Conservation (phyloP, 129 eudicot genomes). For the sunflower (Helianthus annuus) region HanXRQr2.0-SUNRISE NC_035433.2:104118313-104118812, state of each 20-base stretch:
- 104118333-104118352: slow-evolving; percentile 70
- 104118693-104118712: slow-evolving; percentile 29
- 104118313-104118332: slow-evolving; percentile 66
- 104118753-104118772: slow-evolving; percentile 51
- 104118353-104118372: slow-evolving; percentile 67
- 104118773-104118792: slow-evolving; percentile 64
- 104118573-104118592: slow-evolving; percentile 14
- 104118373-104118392: slow-evolving; percentile 59
- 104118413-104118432: slow-evolving; percentile 54
- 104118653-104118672: slow-evolving; percentile 72
- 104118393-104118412: slow-evolving; percentile 69
- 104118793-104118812: slow-evolving; percentile 47
- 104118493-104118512: slow-evolving; percentile 23
- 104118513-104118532: not conserved
- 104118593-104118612: slow-evolving; percentile 23
- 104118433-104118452: slow-evolving; percentile 46
- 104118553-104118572: slow-evolving; percentile 14
- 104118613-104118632: slow-evolving; percentile 18
- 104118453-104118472: slow-evolving; percentile 24
- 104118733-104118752: slow-evolving; percentile 76
- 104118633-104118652: slow-evolving; percentile 41
- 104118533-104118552: not conserved
- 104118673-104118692: slow-evolving; percentile 61
- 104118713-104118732: slow-evolving; percentile 31
- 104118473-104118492: slow-evolving; percentile 31